phyloP scores from a whole-genome alignment of 1,139 yeast genomes.

The Geotrichum klebahnii region DNA sequence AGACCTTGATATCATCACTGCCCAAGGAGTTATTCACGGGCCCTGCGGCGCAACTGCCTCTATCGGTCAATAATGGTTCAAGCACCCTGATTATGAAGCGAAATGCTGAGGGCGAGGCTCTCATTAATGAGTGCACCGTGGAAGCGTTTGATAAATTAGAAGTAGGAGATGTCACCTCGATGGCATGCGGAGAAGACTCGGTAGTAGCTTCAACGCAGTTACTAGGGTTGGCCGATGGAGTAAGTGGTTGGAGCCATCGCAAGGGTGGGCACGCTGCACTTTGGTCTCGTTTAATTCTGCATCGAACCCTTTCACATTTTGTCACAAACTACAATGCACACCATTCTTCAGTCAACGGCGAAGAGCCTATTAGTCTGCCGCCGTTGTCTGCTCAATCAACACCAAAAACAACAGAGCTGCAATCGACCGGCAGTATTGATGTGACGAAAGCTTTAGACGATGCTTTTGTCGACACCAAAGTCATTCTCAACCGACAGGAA shows the following conservation, averaged over 20 bases:
- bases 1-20: conserved; percentile 14
- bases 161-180: conserved; percentile 17
- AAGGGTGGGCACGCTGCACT: conserved; percentile 47
- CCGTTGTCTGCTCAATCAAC: neutral
- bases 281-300: conserved; percentile 54
- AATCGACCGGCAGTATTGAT: conserved; percentile 8
- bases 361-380: neutral
- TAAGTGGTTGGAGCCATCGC: conserved; percentile 54
- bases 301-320: conserved; percentile 41
- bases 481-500: conserved; percentile 51
- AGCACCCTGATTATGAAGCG: conserved; percentile 11
- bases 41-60: conserved; percentile 12
- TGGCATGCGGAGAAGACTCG: conserved; percentile 51
- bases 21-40: conserved; percentile 17
- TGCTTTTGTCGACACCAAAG: conserved; percentile 51
- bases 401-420: neutral
- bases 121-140: conserved; percentile 11
- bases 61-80: conserved; percentile 16
- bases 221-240: conserved; percentile 59
- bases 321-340: conserved; percentile 16
- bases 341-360: neutral
- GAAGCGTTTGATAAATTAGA: conserved; percentile 21
- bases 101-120: neutral
- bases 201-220: conserved; percentile 56
- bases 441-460: conserved; percentile 46